Base-by-base conservation (phyloP, 345 rosid species). In the Acer campestre region DNA sequence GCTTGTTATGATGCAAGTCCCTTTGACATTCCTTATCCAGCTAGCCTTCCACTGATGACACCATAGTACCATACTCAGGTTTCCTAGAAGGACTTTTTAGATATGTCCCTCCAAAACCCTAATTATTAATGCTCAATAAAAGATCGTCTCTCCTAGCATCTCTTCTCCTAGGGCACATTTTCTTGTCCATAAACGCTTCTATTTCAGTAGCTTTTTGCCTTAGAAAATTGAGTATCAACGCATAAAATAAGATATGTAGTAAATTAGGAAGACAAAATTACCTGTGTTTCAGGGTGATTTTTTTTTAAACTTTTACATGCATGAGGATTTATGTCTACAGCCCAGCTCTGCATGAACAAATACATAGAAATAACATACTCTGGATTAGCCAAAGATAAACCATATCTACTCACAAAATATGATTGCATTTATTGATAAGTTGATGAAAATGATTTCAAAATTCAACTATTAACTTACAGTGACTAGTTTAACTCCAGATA, bases 251-350 rank as follows among this genome's bases (percentile, higher is more conserved):
- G 61, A 67, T 53, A 59, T 59, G 22, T 9, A 10, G 23, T 20
- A 59, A 46, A 46, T 46, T 46, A 10, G 13, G 14, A 46, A 46
- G 49, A 46, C 46, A 10, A 46, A 46, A 46, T 46, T 46, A 46
- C 49, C 49, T 46, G 77, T 18, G 85, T 76, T 71, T 81, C 81
- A 48, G 88, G 86, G 58, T 87, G 88, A 27, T 87, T 87, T 0
- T 14, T 58, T 49, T 77, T 81, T 69, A 85, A 48, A 71, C 85
- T 87, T 31, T 83, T 75, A 77, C 85, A 85, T 17, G 90, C 88
- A 18, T 75, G 35, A 20, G 64, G 22, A 27, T 85, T 85, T 6
- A 85, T 70, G 48, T 87, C 90, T 7, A 85, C 85, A 59, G 86
- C 88, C 90, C 88, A 85, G 69, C 73, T 76, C 90, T 87, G 13